phyloP scores from a whole-genome alignment of 1,284 basidiomycete species.

The Bjerkandera adusta region DNA sequence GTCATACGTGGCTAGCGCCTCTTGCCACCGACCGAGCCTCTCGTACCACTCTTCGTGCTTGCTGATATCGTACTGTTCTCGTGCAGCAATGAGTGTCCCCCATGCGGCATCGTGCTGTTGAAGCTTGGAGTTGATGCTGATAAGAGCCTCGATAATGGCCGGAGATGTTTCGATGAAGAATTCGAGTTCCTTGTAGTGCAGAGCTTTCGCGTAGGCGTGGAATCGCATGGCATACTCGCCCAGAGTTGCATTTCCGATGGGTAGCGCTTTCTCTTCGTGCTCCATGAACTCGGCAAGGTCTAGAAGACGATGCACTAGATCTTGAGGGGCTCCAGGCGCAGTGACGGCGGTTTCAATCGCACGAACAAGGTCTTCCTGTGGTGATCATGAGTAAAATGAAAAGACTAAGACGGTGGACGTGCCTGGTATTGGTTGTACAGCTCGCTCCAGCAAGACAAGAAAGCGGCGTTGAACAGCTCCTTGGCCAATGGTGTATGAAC shows the following conservation, averaged over 20 bases:
- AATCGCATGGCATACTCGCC: constrained; percentile 95
- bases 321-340: constrained; percentile 77
- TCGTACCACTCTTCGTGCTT: constrained; percentile 99
- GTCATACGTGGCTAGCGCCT: constrained; percentile 88
- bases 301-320: constrained; percentile 91
- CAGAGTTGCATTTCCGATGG: constrained; percentile 91
- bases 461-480: constrained; percentile 97
- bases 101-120: constrained; percentile 97
- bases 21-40: constrained; percentile 95
- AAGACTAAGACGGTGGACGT: constrained; percentile 20
- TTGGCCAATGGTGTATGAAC: constrained; percentile 90
- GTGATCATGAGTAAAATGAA: constrained; percentile 9
- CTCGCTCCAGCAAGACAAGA: constrained; percentile 97
- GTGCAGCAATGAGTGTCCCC: constrained; percentile 89
- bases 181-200: constrained; percentile 99
- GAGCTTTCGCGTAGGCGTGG: constrained; percentile 95
- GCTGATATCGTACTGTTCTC: constrained; percentile 81
- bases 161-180: constrained; percentile 91
- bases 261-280: constrained; percentile 95
- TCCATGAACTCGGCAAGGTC: constrained; percentile 99
- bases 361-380: constrained; percentile 88
- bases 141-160: constrained; percentile 90
- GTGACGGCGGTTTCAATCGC: constrained; percentile 91
- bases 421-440: constrained; percentile 96
- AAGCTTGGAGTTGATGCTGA: constrained; percentile 96